A percentile compares a stretch with the other conserved stretches of the same genome.
Evolutionary conservation across 2,329 filamentous ascomycete genomes (phyloP).

Genomic region (Alternaria arbusti): DNA sequence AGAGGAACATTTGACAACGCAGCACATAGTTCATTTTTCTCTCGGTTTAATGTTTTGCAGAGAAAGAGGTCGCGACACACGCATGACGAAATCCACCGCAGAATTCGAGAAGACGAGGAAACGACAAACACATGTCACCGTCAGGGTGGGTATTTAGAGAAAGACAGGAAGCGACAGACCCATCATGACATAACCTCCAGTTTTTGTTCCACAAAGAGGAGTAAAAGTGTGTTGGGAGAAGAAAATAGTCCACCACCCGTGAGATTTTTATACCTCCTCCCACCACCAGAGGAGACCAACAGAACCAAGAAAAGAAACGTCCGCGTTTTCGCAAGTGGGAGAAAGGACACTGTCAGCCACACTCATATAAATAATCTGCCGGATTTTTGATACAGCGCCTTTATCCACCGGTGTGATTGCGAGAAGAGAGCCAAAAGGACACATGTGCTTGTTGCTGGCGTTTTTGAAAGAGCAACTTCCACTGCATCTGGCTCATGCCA

Average conservation of each 20-base stretch:
- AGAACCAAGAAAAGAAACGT: background rate
- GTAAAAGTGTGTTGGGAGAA: background rate
- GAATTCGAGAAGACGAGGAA: background rate
- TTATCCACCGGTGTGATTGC: background rate
- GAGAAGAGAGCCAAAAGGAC: accelerated
- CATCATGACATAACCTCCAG: too few relatives aligned
- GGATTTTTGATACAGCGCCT: background rate
- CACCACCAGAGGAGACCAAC: background rate
- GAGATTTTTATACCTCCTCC: background rate
- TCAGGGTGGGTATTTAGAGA: accelerated
- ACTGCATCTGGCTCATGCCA: accelerated
- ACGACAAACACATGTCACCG: background rate
- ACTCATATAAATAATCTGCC: background rate
- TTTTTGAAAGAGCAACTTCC: background rate
- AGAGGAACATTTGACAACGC: background rate
- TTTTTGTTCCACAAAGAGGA: background rate
- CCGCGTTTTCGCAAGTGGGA: background rate
- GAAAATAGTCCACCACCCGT: background rate
- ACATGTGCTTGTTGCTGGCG: accelerated
- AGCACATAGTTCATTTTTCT: too few relatives aligned
- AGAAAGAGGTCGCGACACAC: background rate
- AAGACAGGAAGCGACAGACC: background rate
- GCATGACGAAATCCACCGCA: background rate
- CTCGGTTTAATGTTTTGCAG: too few relatives aligned
- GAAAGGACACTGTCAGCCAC: background rate